Evolutionary conservation across 2,329 filamentous ascomycete species (phyloP), one percentile per base, ranked within the genome.

Genomic region (Aspergillus quadricinctus): DNA sequence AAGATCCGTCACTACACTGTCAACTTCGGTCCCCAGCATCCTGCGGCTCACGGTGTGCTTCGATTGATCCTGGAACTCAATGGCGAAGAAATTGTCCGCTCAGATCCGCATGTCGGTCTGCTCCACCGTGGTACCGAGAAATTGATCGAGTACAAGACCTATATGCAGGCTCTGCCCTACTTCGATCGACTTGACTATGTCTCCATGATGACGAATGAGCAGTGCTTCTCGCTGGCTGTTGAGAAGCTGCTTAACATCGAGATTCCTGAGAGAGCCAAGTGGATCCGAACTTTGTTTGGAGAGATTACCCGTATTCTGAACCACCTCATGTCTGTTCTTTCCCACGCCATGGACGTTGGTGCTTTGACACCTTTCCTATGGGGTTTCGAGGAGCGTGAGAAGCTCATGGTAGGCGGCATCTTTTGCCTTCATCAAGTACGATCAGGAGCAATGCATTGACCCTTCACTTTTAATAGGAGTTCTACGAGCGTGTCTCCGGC

Each of bases 121-220:
- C 84, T 99, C 70, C 94, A 99, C 78, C 87, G 94, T 69, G 94
- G 94, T 66, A 99, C 94, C 61, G 94, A 99, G 83, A 99, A 99
- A 84, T 86, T 99, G 79, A 97, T 97, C 78, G 94, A 99, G 83
- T 99, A 99, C 85, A 97, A 96, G 84, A 96, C 93, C 67, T 99
- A 99, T 74, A 84, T 97, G 71, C 94, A 99, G 82, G 94, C 94
- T 56, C 82, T 99, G 72, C 94, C 94, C 55, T 99, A 99, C 82
- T 99, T 99, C 75, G 94, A 99, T 79, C 91, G 94, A 67, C 83
- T 99, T 75, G 94, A 99, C 78, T 99, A 99, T 77, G 92, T 97
- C 67, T 97, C 92, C 70, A 99, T 99, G 95, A 99, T 99, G 94
- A 99, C 94, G 70, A 99, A 99, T 78, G 94, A 99, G 83, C 94